A percentile compares a stretch with the other conserved stretches of the same genome.
Conservation (phyloP, 805 yeast genomes). For the Yarrowia sp. region DNA sequence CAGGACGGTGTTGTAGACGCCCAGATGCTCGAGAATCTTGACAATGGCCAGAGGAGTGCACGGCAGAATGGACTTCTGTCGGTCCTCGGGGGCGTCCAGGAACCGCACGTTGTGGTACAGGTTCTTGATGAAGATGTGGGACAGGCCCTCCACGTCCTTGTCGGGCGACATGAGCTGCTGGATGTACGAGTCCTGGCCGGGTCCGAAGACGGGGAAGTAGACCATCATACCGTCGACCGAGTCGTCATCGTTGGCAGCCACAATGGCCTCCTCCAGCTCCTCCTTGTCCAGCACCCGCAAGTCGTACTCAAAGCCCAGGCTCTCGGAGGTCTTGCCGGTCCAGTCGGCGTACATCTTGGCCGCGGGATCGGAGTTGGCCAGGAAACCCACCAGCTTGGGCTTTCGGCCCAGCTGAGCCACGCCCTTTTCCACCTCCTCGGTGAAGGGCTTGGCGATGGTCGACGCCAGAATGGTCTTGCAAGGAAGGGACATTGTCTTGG, state of each 20-base stretch:
- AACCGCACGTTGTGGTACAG: slow-evolving; percentile 90
- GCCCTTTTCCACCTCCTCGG: slow-evolving; percentile 63
- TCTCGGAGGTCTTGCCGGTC: slow-evolving; percentile 88
- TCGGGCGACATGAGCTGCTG: slow-evolving; percentile 90
- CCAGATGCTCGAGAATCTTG: slow-evolving; percentile 84
- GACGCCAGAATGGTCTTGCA: slow-evolving; percentile 74
- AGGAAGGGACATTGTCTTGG: slow-evolving; percentile 28
- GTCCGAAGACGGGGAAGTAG: slow-evolving; percentile 95
- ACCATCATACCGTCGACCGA: slow-evolving; percentile 89
- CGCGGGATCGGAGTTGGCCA: slow-evolving; percentile 93
- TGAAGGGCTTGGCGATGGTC: slow-evolving; percentile 76
- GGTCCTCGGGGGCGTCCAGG: slow-evolving; percentile 63
- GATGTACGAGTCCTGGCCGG: slow-evolving; percentile 89
- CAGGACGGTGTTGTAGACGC: slow-evolving; percentile 76
- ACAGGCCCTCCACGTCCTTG: slow-evolving; percentile 95
- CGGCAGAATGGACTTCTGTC: slow-evolving; percentile 82
- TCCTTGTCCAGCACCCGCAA: slow-evolving; percentile 73
- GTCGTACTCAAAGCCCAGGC: slow-evolving; percentile 83
- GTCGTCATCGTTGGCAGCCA: slow-evolving; percentile 76
- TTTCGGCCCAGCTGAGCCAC: slow-evolving; percentile 52
- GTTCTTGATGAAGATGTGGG: slow-evolving; percentile 86
- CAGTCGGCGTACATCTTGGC: slow-evolving; percentile 93
- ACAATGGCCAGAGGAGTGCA: slow-evolving; percentile 96
- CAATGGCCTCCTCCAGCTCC: slow-evolving; percentile 75
- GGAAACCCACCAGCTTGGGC: slow-evolving; percentile 84